A percentile compares a stretch with the other conserved stretches of the same genome.
Evolutionary conservation across 139 green algal genomes (phyloP).

Genomic region (Chlamydomonas eustigma): DNA sequence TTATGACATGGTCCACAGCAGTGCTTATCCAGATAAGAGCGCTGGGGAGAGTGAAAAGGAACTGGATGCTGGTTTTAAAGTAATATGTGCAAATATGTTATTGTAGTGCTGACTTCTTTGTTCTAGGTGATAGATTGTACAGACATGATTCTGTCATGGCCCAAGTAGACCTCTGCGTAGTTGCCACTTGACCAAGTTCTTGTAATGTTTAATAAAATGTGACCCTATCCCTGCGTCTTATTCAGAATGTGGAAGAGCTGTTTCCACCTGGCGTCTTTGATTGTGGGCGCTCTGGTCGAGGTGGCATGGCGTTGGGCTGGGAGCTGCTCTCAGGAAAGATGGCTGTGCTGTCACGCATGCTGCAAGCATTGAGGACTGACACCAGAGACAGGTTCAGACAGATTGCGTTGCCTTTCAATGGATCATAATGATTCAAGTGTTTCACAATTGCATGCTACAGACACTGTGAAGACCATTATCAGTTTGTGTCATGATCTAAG

Average conservation of each 20-base stretch:
- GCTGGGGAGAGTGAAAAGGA: neutral
- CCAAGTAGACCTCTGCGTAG: too few relatives aligned
- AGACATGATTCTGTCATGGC: too few relatives aligned
- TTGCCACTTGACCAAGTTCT: neutral
- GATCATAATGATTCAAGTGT: too few relatives aligned
- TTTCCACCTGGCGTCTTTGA: constrained; percentile 86
- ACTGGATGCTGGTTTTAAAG: constrained; percentile 41
- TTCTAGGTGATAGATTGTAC: too few relatives aligned
- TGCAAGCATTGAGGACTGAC: constrained; percentile 70
- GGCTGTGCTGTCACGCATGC: constrained; percentile 78
- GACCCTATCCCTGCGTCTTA: neutral
- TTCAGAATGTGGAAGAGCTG: constrained; percentile 47
- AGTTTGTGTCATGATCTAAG: too few relatives aligned
- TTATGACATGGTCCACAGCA: constrained; percentile 28
- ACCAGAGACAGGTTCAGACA: constrained; percentile 68
- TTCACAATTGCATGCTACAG: too few relatives aligned
- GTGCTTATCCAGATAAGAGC: neutral
- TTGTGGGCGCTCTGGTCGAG: constrained; percentile 51
- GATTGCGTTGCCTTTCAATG: too few relatives aligned
- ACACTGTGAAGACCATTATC: too few relatives aligned
- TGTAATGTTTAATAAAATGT: neutral
- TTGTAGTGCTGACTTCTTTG: neutral
- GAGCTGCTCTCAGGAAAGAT: constrained; percentile 79
- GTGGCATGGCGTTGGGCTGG: constrained; percentile 64
- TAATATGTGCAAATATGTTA: constrained; percentile 2